These are phyloP conservation scores for Funneliformis geosporum DNA, from an alignment of 192 early-diverging fungal genomes.

Conservation along the genomic window DNA sequence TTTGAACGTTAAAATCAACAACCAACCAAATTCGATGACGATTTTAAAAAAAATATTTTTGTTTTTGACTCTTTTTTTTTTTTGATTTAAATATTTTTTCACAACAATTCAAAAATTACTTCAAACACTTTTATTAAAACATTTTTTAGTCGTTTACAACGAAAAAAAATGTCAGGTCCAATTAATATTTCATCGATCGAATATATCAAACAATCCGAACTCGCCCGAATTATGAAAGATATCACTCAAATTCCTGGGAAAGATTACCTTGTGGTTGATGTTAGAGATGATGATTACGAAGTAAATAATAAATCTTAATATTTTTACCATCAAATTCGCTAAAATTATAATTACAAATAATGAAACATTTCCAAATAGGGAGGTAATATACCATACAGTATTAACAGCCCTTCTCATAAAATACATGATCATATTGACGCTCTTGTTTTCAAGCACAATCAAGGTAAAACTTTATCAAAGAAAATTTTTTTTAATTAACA, in stretches of 20 bases:
- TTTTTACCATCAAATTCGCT: too few relatives aligned
- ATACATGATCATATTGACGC: slow-evolving; percentile 50
- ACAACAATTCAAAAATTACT: too few relatives aligned
- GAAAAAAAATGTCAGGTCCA: background rate
- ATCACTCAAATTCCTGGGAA: slow-evolving; percentile 53
- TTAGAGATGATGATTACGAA: slow-evolving; percentile 61
- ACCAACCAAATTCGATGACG: too few relatives aligned
- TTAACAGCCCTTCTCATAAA: slow-evolving; percentile 73
- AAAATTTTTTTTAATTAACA: background rate
- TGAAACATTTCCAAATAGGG: slow-evolving; percentile 44
- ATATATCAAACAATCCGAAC: slow-evolving; percentile 50
- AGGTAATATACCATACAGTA: slow-evolving; percentile 78
- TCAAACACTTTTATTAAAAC: background rate
- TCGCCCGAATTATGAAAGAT: slow-evolving; percentile 60
- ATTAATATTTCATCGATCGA: background rate
- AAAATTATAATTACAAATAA: too few relatives aligned
- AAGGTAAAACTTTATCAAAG: slow-evolving; percentile 12
- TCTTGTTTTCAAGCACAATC: slow-evolving; percentile 53
- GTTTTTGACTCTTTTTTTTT: too few relatives aligned
- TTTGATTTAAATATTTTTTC: too few relatives aligned
- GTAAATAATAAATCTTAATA: too few relatives aligned
- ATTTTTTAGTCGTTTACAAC: too few relatives aligned
- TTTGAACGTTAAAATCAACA: too few relatives aligned
- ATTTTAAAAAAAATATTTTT: too few relatives aligned
- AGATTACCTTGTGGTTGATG: slow-evolving; percentile 79